Evolutionary conservation across 768 basidiomycete species (phyloP), one percentile per base, ranked within the genome.

Genomic region (Lactifluus volemus): DNA sequence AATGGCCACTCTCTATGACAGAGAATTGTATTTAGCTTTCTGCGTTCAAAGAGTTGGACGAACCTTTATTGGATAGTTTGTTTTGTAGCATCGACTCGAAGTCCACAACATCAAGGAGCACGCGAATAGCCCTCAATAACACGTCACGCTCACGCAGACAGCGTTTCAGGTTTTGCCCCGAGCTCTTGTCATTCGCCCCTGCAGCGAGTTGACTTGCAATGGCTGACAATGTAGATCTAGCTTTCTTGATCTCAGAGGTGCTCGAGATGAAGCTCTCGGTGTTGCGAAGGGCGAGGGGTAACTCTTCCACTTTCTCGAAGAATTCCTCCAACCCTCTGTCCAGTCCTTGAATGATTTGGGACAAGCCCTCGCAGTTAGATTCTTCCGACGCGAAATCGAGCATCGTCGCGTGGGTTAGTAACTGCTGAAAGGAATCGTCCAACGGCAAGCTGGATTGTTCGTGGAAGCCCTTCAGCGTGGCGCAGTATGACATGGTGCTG

Each of bases 241-340:
- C 45, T 6, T 32, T 9, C 21, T 58, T 38, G n/a, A 63, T 54
- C 38, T 58, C 57, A 5, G 61, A 58, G 34, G 48, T 53, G 6
- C 36, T 53, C 9, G 57, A 49, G 25, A 63, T 54, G 19, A 58
- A 53, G 34, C 52, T 45, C n/a, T 34, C 39, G 47, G 39, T 49
- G 48, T 49, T 63, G 9, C 61, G 56, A 36, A 63, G 47, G 4
- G 30, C 57, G 25, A 58, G 54, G 14, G 61, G 56, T 4, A 63
- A 12, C 5, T 10, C 3, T 2, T 63, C 61, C 32, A 58, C 34
- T 12, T 29, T 21, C 19, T 44, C 57, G 45, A 63, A 39, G 39
- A 63, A 63, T 8, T 63, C 61, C 1, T 63, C 61, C 17, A 63
- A 34, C 8, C 61, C 61, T n/a, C 41, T 41, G 41, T 53, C 56